Base-by-base conservation (phyloP, 2,329 filamentous ascomycete genomes). In the Pseudocercospora musae region DNA sequence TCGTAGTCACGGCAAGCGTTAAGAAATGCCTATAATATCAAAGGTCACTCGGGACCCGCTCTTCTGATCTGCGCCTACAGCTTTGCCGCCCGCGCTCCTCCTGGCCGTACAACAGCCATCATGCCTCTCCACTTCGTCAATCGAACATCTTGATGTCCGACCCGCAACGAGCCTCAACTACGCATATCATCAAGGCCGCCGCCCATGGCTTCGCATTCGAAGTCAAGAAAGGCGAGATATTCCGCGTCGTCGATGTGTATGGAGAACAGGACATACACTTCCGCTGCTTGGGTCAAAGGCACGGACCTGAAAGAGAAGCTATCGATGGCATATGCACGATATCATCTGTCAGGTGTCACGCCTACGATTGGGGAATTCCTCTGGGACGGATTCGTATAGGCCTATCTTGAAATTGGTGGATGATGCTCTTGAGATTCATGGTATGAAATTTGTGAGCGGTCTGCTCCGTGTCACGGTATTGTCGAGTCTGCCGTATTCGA, bases 191-290 rank as follows among this genome's bases (percentile, higher is more conserved):
- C 59, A 66, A 67, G 29, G 72, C 70, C 15, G 72, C 70, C 15
- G 65, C 68, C 49, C 72, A 74, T 62, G 71, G 71, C 37, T 68
- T 72, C 58, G 72, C 75, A 21, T 77, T 77, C 64, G 62, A 69
- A 56, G 71, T 78, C 58, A 70, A 72, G 58, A 73, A 70, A 40
- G 74, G 73, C 60, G 67, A 73, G 55, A 71, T 69, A 29, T 78
- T 78, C 68, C 75, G 76, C 60, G 68, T 78, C 56, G 72, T 77
- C 40, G 76, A 78, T 62, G 67, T 78, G 29, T 71, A 78, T 55
- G 76, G 77, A 58, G 70, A 73, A 56, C 76, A 78, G 68, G 72
- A 78, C 15, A 74, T 78, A 59, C 76, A 78, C 68, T 73, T 78
- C 58, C 58, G 74, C 76, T 54, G 77, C 77, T 15, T 78, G 75